A percentile compares a stretch with the other conserved stretches of the same genome.
Conservation (phyloP, 345 rosid species). For the rapeseed (Brassica napus) region Da-Ae NC_063450.1:50445001-50445500, state of each 20-base stretch:
- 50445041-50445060: not conserved
- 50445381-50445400: not conserved
- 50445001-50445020: no score
- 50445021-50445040: not conserved
- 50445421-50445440: conserved; percentile 47
- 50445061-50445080: no score
- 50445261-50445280: not conserved
- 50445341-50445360: conserved; percentile 44
- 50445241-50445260: not conserved
- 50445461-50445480: conserved; percentile 38
- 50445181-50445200: not conserved
- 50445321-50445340: conserved; percentile 46
- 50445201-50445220: not conserved
- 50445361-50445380: not conserved
- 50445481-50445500: conserved; percentile 39
- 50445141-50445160: no score
- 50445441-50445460: conserved; percentile 36
- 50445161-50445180: not conserved
- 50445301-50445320: conserved; percentile 59
- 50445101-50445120: no score
- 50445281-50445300: conserved; percentile 66
- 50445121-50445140: no score
- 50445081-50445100: no score
- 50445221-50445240: not conserved
- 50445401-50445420: not conserved